Conservation (phyloP, 257 asterid species). For the Capsicum baccatum region DNA sequence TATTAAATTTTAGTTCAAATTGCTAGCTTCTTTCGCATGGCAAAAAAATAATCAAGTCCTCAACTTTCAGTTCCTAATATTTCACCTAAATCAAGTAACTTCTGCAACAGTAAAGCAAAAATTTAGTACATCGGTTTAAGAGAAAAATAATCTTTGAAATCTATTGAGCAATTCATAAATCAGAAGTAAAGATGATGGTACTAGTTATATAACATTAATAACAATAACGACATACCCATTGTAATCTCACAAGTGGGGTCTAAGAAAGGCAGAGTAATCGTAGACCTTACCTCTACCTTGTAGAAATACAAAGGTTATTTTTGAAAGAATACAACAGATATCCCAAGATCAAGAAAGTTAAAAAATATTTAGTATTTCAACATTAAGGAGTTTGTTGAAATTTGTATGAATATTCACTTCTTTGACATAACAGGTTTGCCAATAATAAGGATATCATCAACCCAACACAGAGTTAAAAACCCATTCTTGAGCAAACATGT, state of each 20-base stretch:
- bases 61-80: constrained; percentile 85
- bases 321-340: too few species aligned
- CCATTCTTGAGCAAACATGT: not conserved
- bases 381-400: not conserved
- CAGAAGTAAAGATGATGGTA: too few species aligned
- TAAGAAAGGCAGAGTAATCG: too few species aligned
- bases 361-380: not conserved
- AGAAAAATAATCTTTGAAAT: not conserved
- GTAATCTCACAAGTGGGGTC: too few species aligned
- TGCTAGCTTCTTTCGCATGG: too few species aligned
- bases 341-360: too few species aligned
- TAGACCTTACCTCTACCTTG: too few species aligned
- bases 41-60: constrained; percentile 49
- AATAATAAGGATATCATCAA: not conserved
- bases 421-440: not conserved
- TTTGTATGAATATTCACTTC: not conserved
- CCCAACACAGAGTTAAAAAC: not conserved
- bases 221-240: too few species aligned
- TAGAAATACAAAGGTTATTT: too few species aligned
- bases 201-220: too few species aligned
- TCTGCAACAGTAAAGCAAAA: constrained; percentile 46
- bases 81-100: constrained; percentile 92
- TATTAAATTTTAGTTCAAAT: too few species aligned
- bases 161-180: too few species aligned
- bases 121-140: not conserved